phyloP scores from a whole-genome alignment of 495 filamentous ascomycete genomes.

The Pyrenula massariospora region DNA sequence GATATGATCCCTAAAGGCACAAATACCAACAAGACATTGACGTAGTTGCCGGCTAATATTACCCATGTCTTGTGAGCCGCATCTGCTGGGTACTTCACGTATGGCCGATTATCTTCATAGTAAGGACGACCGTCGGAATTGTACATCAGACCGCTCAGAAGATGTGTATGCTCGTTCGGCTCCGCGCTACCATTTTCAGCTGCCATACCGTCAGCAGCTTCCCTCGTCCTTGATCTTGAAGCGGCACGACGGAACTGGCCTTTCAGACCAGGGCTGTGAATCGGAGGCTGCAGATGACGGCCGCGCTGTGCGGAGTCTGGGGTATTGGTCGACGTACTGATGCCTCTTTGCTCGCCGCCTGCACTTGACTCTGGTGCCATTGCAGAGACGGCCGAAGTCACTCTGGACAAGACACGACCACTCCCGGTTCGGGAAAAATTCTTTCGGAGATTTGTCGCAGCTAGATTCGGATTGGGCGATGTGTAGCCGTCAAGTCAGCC shows the following conservation, averaged over 20 bases:
- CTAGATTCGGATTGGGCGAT: neutral
- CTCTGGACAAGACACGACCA: neutral
- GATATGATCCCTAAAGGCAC: conserved; percentile 9
- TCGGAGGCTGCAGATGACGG: neutral
- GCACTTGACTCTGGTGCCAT: neutral
- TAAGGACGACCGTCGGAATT: neutral
- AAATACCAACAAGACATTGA: conserved; percentile 6
- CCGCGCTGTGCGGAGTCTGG: neutral
- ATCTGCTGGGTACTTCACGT: neutral
- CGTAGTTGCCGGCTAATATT: neutral
- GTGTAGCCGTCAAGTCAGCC: neutral
- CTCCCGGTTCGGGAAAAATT: neutral
- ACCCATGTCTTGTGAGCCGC: neutral
- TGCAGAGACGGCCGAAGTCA: neutral
- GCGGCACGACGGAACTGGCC: neutral
- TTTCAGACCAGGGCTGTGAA: neutral
- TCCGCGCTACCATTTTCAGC: neutral
- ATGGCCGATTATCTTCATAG: neutral
- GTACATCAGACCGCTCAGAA: neutral
- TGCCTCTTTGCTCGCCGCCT: neutral
- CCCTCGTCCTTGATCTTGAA: neutral
- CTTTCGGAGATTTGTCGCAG: neutral
- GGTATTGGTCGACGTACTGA: neutral
- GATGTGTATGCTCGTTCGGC: neutral
- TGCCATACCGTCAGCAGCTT: neutral